A percentile compares a stretch with the other conserved stretches of the same genome.
Evolutionary conservation across 352 stramenopile species (phyloP).

Genomic region (Pythium apleroticum): DNA sequence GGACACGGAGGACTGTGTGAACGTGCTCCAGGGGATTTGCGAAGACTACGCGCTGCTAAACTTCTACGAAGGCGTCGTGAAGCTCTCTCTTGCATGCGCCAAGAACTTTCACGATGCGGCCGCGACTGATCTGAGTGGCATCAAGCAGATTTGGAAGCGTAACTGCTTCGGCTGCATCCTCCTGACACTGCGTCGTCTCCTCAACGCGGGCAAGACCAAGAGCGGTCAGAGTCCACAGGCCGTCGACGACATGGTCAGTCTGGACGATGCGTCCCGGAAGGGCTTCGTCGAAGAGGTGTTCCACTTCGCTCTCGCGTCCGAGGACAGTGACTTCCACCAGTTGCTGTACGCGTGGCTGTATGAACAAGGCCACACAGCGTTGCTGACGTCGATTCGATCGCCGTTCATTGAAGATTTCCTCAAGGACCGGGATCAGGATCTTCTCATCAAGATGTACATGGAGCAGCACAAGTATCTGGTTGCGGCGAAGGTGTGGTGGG

Average conservation of each 20-base stretch:
- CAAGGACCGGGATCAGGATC: constrained; percentile 80
- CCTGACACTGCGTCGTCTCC: constrained; percentile 57
- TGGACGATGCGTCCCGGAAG: constrained; percentile 67
- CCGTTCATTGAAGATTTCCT: constrained; percentile 82
- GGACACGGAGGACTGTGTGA: constrained; percentile 76
- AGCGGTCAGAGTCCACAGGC: constrained; percentile 53
- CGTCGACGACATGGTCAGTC: constrained; percentile 72
- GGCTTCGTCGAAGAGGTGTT: constrained; percentile 77
- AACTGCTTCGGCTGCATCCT: constrained; percentile 79
- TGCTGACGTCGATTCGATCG: constrained; percentile 67
- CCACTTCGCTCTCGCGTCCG: constrained; percentile 66
- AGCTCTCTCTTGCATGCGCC: constrained; percentile 73
- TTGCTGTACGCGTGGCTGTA: constrained; percentile 85
- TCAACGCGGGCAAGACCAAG: constrained; percentile 35
- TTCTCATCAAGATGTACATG: constrained; percentile 87
- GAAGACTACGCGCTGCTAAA: constrained; percentile 77
- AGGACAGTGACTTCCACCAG: constrained; percentile 74
- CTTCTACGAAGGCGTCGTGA: constrained; percentile 87
- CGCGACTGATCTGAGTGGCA: constrained; percentile 58
- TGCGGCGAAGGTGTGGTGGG: constrained; percentile 84
- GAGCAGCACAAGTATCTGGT: constrained; percentile 84
- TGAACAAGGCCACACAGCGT: constrained; percentile 55
- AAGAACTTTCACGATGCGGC: constrained; percentile 78
- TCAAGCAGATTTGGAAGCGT: constrained; percentile 69
- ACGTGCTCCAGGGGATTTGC: constrained; percentile 77